Conservation (phyloP, 2,329 filamentous ascomycete species). For the Cladophialophora psammophila region DNA sequence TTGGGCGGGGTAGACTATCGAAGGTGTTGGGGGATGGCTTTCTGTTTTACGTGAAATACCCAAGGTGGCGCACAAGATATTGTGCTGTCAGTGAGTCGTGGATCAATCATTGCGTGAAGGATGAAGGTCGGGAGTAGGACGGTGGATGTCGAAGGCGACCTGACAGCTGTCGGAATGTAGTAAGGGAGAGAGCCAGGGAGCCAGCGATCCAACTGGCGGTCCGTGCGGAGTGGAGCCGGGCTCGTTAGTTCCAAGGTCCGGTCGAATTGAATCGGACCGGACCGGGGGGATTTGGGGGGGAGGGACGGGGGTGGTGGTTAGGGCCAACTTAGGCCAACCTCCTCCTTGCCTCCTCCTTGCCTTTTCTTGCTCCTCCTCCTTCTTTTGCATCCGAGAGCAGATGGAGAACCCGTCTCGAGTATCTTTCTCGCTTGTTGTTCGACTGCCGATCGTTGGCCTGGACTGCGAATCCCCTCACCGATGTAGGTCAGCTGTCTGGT, state of each 20-base stretch:
- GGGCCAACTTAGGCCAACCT: background rate
- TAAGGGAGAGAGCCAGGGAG: background rate
- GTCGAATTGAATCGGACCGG: slow-evolving; percentile 8
- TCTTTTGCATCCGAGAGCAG: background rate
- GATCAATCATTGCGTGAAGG: slow-evolving; percentile 6
- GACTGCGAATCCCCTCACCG: background rate
- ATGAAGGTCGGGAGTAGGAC: slow-evolving; percentile 7
- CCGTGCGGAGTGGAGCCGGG: background rate
- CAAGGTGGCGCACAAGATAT: slow-evolving; percentile 5
- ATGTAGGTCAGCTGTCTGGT: background rate
- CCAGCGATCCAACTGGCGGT: background rate
- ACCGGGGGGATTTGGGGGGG: slow-evolving; percentile 1
- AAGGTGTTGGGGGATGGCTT: background rate
- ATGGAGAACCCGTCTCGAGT: slow-evolving; percentile 6
- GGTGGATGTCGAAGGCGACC: background rate
- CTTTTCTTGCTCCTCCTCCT: background rate
- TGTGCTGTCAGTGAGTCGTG: slow-evolving; percentile 3
- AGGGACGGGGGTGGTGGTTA: too few relatives aligned
- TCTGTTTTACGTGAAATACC: slow-evolving; percentile 17
- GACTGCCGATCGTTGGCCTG: slow-evolving; percentile 7
- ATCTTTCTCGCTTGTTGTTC: slow-evolving; percentile 9
- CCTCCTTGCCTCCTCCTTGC: background rate
- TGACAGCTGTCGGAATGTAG: slow-evolving; percentile 10
- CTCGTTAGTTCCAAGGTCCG: background rate
- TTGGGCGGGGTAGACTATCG: background rate